Base-by-base conservation (phyloP, 2,329 filamentous ascomycete species). In the Phialocephala subalpina region DNA sequence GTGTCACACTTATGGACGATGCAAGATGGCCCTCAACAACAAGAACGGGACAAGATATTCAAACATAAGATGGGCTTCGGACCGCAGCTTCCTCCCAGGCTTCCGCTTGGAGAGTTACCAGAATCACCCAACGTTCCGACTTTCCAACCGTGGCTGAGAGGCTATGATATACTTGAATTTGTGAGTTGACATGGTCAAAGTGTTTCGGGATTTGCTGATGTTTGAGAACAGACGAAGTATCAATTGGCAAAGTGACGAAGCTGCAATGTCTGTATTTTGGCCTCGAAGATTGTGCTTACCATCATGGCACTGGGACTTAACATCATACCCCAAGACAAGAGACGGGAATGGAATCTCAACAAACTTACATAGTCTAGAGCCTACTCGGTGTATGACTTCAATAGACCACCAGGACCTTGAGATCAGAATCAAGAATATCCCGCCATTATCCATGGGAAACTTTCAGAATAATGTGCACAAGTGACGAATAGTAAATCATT, bases 1-100 rank as follows among this genome's bases (percentile, higher is more conserved):
- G 53, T 35, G n/a, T 33, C 29, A 6, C 42, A 56, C 7, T 29
- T 53, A n/a, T 38, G 38, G 27, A 35, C 38, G 16, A 42, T 62
- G 49, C 6, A 25, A 2, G 59, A 62, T 18, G 59, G 59, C 4
- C 47, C 49, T 2, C 33, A 35, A 9, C 59, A 62, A n/a, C n/a
- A 22, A 14, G 38, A 35, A 25, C 33, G 59, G 16, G 59, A 62
- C 14, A 38, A 56, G 18, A 62, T 53, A 33, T 53, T 62, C 20
- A 49, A 47, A 8, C 27, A 52, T 20, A 52, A 27, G 1, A 61
- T 61, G 58, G 47, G 40, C 16, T 42, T 42, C 40, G 40, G 7
- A 18, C 12, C 40, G 7, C 40, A 42, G n/a, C 40, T 12, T 3
- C 9, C 36, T 40, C 3, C 11, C 11, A 11, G 9, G 36, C 36